These are phyloP conservation scores for Ilex asprella DNA, from an alignment of 257 asterid species.

Conservation along the genomic window DNA sequence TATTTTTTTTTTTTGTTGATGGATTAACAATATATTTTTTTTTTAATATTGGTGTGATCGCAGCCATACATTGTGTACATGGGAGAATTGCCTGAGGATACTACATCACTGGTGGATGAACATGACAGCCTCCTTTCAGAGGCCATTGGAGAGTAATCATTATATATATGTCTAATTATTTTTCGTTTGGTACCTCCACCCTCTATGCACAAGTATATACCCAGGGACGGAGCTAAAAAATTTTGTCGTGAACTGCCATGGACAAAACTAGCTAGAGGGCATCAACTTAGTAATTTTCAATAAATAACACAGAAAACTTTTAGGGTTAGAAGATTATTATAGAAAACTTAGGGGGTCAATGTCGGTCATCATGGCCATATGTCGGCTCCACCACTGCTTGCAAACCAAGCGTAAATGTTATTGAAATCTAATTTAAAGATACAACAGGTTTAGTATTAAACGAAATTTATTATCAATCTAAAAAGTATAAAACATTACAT, in stretches of 20 bases:
- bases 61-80: constrained; percentile 78
- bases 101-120: constrained; percentile 16
- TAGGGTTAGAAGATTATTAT: no score
- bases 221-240: no score
- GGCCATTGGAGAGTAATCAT: constrained; percentile 59
- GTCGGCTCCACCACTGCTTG: neutral
- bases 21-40: neutral
- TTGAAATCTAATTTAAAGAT: neutral
- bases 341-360: no score
- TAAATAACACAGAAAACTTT: no score
- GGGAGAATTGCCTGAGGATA: constrained; percentile 57
- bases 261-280: no score
- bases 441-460: neutral
- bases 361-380: neutral
- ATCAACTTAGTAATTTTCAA: no score
- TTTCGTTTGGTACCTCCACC: neutral
- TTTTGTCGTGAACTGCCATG: no score
- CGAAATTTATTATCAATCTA: neutral
- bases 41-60: neutral
- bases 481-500: neutral
- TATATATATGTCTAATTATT: neutral
- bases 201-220: neutral
- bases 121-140: constrained; percentile 51
- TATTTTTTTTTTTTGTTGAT: no score
- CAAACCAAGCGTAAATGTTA: neutral